A percentile compares a stretch with the other conserved stretches of the same genome.
These are phyloP conservation scores for Leucocoprinus birnbaumii DNA, from an alignment of 768 basidiomycete genomes.

Conservation along the genomic window DNA sequence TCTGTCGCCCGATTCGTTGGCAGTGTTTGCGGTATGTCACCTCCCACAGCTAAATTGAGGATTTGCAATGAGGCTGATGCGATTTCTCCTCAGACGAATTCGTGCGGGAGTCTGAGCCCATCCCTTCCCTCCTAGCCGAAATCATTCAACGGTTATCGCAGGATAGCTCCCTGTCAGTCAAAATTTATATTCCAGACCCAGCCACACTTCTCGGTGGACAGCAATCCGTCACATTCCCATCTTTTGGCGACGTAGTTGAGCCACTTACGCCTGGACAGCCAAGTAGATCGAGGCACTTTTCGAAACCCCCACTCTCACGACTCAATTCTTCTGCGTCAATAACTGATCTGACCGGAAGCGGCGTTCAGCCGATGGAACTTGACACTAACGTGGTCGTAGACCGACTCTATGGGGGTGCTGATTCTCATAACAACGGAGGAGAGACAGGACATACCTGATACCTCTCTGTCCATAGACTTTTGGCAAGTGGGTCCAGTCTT, in stretches of 20 bases:
- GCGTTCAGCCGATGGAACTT: not conserved
- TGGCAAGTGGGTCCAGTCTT: too few relatives aligned
- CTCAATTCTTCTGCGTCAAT: not conserved
- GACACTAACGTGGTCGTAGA: not conserved
- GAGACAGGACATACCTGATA: too few relatives aligned
- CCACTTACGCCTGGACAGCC: not conserved
- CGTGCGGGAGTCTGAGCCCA: slow-evolving; percentile 22
- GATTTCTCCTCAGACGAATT: slow-evolving; percentile 23
- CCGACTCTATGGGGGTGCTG: not conserved
- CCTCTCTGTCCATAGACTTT: too few relatives aligned
- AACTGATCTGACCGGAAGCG: not conserved
- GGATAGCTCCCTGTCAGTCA: slow-evolving; percentile 61
- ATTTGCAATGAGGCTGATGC: slow-evolving; percentile 11
- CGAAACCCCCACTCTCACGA: slow-evolving; percentile 8
- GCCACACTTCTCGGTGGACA: not conserved
- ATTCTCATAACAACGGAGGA: not conserved
- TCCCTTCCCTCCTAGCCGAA: slow-evolving; percentile 32
- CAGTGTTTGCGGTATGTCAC: slow-evolving; percentile 48
- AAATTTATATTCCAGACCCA: slow-evolving; percentile 46
- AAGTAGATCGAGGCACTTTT: slow-evolving; percentile 11
- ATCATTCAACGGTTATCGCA: slow-evolving; percentile 45
- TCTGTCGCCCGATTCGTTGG: slow-evolving; percentile 76
- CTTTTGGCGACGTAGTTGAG: not conserved
- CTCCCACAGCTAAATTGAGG: slow-evolving; percentile 1
- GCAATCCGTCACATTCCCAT: slow-evolving; percentile 8